These are phyloP conservation scores for Hansenula sp. DNA, from an alignment of 1,139 yeast genomes.

Conservation along the genomic window DNA sequence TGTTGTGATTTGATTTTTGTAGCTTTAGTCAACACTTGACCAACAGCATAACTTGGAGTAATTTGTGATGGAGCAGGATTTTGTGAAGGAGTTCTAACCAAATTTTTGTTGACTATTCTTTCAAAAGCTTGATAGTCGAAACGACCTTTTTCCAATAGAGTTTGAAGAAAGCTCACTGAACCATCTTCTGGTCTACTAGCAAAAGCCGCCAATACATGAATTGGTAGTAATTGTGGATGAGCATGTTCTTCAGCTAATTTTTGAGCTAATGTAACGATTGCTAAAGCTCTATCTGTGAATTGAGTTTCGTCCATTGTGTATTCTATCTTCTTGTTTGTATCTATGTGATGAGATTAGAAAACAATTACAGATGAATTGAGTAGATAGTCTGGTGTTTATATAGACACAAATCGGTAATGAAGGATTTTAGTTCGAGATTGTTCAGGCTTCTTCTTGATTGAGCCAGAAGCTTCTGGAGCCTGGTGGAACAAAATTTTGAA, in stretches of 20 bases:
- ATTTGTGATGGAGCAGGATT: slow-evolving; percentile 80
- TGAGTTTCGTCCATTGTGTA: slow-evolving; percentile 54
- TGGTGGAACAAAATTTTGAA: background rate
- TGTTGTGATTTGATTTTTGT: slow-evolving; percentile 77
- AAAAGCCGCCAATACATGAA: slow-evolving; percentile 91
- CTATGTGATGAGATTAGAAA: too few relatives aligned
- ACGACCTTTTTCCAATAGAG: slow-evolving; percentile 83
- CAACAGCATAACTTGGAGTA: slow-evolving; percentile 65
- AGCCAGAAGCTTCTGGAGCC: background rate
- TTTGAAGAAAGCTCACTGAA: slow-evolving; percentile 60
- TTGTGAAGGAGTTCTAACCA: slow-evolving; percentile 85
- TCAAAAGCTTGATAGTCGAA: slow-evolving; percentile 83
- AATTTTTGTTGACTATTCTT: slow-evolving; percentile 70
- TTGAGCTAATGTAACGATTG: slow-evolving; percentile 72
- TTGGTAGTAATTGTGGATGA: slow-evolving; percentile 77
- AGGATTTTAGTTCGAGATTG: background rate
- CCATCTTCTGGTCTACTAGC: slow-evolving; percentile 72
- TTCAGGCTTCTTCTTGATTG: background rate
- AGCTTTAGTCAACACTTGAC: slow-evolving; percentile 65
- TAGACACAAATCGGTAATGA: background rate
- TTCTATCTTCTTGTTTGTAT: background rate
- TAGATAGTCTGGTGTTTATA: background rate
- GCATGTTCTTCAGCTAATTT: slow-evolving; percentile 80
- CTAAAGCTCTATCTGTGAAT: slow-evolving; percentile 91
- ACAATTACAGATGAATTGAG: background rate